phyloP scores from a whole-genome alignment of 306 rosid species.

The Rosa rugosa region DNA sequence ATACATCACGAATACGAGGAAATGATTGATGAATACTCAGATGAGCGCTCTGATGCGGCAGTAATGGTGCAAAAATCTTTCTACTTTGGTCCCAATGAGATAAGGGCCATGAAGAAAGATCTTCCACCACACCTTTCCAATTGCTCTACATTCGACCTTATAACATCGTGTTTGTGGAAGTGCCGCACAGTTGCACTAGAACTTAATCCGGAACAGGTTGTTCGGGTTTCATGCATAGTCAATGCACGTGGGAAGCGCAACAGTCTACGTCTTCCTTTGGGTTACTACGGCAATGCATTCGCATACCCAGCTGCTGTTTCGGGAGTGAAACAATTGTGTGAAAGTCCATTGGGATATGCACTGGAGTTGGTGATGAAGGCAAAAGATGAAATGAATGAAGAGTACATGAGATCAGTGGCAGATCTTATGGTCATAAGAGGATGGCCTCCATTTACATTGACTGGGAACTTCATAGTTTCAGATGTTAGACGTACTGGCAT shows the following conservation, averaged over 20 bases:
- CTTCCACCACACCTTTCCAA: slow-evolving; percentile 11
- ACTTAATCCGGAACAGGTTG: neutral
- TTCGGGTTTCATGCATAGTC: neutral
- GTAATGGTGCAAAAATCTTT: neutral
- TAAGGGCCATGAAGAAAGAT: neutral
- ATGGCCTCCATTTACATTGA: slow-evolving; percentile 1
- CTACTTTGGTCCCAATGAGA: slow-evolving; percentile 4
- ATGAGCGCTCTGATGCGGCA: neutral
- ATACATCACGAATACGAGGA: slow-evolving; percentile 24
- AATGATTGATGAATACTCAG: neutral
- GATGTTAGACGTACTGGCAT: slow-evolving; percentile 9
- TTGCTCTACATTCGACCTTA: slow-evolving; percentile 10
- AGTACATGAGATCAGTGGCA: slow-evolving; percentile 44
- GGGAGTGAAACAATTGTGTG: neutral
- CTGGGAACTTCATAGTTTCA: slow-evolving; percentile 19
- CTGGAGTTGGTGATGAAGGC: slow-evolving; percentile 30
- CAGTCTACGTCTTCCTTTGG: neutral
- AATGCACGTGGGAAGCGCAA: neutral
- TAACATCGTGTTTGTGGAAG: slow-evolving; percentile 25
- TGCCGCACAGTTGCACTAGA: slow-evolving; percentile 9
- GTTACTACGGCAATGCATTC: slow-evolving; percentile 35
- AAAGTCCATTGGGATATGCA: slow-evolving; percentile 21
- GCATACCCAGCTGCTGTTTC: slow-evolving; percentile 15
- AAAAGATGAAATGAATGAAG: slow-evolving; percentile 24
- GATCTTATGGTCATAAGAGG: slow-evolving; percentile 36